Percentiles rank a stretch among this genome's conserved stretches.
Evolutionary conservation across 495 filamentous ascomycete species (phyloP).

Genomic region (Trichocladium antarcticum): DNA sequence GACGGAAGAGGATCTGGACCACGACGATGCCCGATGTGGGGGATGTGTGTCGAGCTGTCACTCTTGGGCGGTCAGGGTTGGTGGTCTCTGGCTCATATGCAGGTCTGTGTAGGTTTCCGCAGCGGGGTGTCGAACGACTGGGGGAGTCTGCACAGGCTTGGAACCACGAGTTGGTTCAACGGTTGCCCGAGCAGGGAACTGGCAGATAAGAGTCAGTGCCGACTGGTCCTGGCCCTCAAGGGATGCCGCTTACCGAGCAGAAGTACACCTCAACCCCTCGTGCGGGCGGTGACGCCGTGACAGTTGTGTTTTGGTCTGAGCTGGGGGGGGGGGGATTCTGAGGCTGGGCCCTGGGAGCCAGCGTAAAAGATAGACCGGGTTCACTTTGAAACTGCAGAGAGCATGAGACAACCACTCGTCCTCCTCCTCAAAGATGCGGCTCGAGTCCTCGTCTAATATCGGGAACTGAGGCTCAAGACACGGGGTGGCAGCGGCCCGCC

Average conservation of each 20-base stretch:
- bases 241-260: no score
- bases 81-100: constrained; percentile 15
- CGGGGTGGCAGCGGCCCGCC: not conserved
- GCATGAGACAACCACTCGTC: not conserved
- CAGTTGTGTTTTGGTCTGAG: not conserved
- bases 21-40: constrained; percentile 6
- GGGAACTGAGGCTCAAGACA: not conserved
- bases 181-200: not conserved
- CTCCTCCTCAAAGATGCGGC: not conserved
- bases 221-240: not conserved
- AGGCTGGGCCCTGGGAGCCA: no score
- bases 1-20: not conserved
- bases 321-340: no score
- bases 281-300: not conserved
- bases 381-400: not conserved
- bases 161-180: not conserved
- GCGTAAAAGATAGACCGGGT: not conserved
- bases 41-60: constrained; percentile 5
- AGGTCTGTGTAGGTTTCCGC: constrained; percentile 17
- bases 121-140: constrained; percentile 6
- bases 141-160: not conserved
- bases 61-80: constrained; percentile 13
- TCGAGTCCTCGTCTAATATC: not conserved
- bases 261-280: no score
- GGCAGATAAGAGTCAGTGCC: not conserved